Conservation (phyloP, 1,139 yeast genomes). For the Taphrina populina region DNA sequence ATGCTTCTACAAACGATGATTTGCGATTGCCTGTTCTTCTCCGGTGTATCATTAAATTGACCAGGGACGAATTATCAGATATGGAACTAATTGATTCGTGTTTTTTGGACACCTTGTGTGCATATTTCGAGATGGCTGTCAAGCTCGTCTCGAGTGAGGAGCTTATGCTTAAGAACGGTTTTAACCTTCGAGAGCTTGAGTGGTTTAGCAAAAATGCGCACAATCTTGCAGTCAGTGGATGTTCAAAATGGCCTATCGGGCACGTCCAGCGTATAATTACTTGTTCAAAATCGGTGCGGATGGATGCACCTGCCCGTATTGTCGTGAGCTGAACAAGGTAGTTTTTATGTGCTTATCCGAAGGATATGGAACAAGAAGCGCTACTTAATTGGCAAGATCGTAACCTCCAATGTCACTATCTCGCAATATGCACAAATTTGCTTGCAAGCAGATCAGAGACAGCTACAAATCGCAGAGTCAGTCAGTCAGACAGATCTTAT, state of each 20-base stretch:
- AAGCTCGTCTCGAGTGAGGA: not conserved
- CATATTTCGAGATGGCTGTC: slow-evolving; percentile 35
- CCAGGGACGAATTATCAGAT: slow-evolving; percentile 24
- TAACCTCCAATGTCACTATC: not conserved
- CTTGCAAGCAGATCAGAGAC: not conserved
- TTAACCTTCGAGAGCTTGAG: slow-evolving; percentile 34
- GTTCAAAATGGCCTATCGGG: not conserved
- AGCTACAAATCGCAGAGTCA: not conserved
- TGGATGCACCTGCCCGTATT: too few relatives aligned
- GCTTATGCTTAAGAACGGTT: slow-evolving; percentile 7
- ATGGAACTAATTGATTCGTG: not conserved
- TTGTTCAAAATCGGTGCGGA: not conserved
- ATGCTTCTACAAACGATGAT: not conserved
- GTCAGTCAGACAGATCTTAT: not conserved
- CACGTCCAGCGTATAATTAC: not conserved
- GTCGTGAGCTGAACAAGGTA: too few relatives aligned
- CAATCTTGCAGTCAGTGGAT: slow-evolving; percentile 35
- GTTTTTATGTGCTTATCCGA: not conserved
- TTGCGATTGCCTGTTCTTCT: slow-evolving; percentile 15
- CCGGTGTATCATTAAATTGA: slow-evolving; percentile 36
- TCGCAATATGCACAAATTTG: not conserved
- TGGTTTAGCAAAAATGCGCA: slow-evolving; percentile 39
- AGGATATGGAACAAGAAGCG: not conserved
- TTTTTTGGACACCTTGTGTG: slow-evolving; percentile 31
- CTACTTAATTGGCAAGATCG: not conserved